A percentile compares a stretch with the other conserved stretches of the same genome.
These are phyloP conservation scores for Conticribra weissflogii DNA, from an alignment of 108 stramenopile species.

Conservation along the genomic window DNA sequence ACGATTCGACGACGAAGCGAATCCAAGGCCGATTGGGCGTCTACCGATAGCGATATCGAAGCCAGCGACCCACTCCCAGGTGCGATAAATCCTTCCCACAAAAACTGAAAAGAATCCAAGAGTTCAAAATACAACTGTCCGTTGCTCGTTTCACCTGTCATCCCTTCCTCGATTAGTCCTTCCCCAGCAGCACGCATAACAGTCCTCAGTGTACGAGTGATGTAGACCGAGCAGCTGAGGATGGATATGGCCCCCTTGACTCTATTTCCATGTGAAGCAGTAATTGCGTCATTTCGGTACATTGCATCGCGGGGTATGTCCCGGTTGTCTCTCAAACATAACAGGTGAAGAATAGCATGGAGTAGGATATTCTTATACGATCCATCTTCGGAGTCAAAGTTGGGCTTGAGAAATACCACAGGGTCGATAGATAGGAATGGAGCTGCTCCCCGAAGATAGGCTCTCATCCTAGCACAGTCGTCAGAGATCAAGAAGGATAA, in stretches of 20 bases:
- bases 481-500: slow-evolving; percentile 71
- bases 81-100: slow-evolving; percentile 74
- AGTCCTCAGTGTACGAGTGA: slow-evolving; percentile 59
- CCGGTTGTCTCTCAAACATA: slow-evolving; percentile 64
- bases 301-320: slow-evolving; percentile 16
- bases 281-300: slow-evolving; percentile 59
- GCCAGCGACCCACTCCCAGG: slow-evolving; percentile 47
- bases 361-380: slow-evolving; percentile 56
- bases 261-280: slow-evolving; percentile 39
- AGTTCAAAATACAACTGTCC: slow-evolving; percentile 32
- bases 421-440: slow-evolving; percentile 53
- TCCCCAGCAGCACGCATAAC: slow-evolving; percentile 33
- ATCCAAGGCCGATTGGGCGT: slow-evolving; percentile 34
- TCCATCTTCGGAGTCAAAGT: slow-evolving; percentile 4
- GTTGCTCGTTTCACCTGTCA: slow-evolving; percentile 27
- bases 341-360: slow-evolving; percentile 64
- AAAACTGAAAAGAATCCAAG: slow-evolving; percentile 42
- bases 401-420: slow-evolving; percentile 43
- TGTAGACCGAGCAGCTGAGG: slow-evolving; percentile 69
- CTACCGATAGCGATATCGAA: slow-evolving; percentile 29
- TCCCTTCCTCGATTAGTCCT: slow-evolving; percentile 42
- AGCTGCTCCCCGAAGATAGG: slow-evolving; percentile 69
- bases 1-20: slow-evolving; percentile 27
- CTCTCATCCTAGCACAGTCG: slow-evolving; percentile 86
- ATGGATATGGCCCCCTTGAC: slow-evolving; percentile 61